phyloP scores from a whole-genome alignment of 805 yeast genomes.

The Candida maesae region DNA sequence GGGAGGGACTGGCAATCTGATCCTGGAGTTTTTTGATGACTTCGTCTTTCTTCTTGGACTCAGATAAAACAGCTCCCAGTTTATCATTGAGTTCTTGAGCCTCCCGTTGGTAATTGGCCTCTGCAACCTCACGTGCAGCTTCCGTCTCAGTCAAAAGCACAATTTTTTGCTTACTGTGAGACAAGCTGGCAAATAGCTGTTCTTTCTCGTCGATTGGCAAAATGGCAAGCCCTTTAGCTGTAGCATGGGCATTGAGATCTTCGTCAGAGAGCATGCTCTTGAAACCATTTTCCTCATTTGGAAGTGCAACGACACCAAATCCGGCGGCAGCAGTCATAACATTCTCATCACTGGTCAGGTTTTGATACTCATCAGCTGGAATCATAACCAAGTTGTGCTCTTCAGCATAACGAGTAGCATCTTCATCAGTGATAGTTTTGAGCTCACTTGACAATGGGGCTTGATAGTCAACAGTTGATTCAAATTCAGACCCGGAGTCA shows the following conservation, averaged over 20 bases:
- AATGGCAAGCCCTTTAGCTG: conserved; percentile 6
- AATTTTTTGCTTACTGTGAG: no score
- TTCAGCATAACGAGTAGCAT: conserved; percentile 31
- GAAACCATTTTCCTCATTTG: conserved; percentile 6
- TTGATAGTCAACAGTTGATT: conserved; percentile 17
- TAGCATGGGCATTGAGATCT: conserved; percentile 5
- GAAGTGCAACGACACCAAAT: conserved; percentile 7
- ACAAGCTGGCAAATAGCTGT: no score
- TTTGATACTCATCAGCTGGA: conserved; percentile 21
- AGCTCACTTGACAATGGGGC: conserved; percentile 26
- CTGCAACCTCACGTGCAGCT: conserved; percentile 18
- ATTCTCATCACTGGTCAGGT: conserved; percentile 13
- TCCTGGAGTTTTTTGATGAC: conserved; percentile 5
- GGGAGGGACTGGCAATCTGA: conserved; percentile 29
- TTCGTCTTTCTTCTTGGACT: conserved; percentile 3
- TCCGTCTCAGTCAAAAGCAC: conserved; percentile 5
- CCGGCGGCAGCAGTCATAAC: conserved; percentile 18
- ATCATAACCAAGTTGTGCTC: conserved; percentile 28
- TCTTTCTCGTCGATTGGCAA: no score
- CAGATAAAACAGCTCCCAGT: conserved; percentile 15
- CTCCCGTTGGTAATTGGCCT: conserved; percentile 21
- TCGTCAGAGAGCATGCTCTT: conserved; percentile 16
- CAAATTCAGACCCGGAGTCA: conserved; percentile 26
- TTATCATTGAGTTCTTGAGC: conserved; percentile 22
- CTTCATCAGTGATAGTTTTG: conserved; percentile 18